A percentile compares a stretch with the other conserved stretches of the same genome.
Conservation (phyloP, 2,329 filamentous ascomycete species). For the Penicillium sp. region DNA sequence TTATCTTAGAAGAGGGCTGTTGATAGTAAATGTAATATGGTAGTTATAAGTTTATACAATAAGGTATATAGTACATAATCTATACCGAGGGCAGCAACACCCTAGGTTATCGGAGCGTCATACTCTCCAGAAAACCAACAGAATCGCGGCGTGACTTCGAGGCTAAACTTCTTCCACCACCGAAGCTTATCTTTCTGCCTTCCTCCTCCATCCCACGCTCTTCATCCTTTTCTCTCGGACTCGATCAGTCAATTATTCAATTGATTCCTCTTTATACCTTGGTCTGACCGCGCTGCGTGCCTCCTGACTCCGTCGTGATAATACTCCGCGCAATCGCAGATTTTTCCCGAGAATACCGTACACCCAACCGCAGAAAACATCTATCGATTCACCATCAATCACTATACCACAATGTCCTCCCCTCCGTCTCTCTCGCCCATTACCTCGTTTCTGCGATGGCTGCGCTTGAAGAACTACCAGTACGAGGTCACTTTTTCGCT, state of each 20-base stretch:
- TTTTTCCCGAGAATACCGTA: constrained; percentile 1
- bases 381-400: not conserved
- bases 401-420: not conserved
- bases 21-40: no score
- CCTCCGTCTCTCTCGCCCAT: constrained; percentile 31
- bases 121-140: not conserved
- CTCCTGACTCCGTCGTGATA: not conserved
- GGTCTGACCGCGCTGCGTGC: no score
- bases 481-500: constrained; percentile 95
- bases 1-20: no score
- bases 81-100: no score
- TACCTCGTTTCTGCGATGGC: constrained; percentile 68
- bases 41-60: no score
- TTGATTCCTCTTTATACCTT: not conserved
- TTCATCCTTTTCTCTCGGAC: not conserved
- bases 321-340: not conserved
- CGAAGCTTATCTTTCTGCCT: not conserved
- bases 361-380: not conserved
- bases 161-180: not conserved
- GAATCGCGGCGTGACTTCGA: not conserved
- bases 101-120: no score
- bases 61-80: no score
- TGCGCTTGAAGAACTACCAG: constrained; percentile 94
- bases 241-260: not conserved
- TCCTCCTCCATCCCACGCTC: not conserved